Conservation (phyloP, 176 grass and related monocot species). For the Aegilops sharonensis region DNA sequence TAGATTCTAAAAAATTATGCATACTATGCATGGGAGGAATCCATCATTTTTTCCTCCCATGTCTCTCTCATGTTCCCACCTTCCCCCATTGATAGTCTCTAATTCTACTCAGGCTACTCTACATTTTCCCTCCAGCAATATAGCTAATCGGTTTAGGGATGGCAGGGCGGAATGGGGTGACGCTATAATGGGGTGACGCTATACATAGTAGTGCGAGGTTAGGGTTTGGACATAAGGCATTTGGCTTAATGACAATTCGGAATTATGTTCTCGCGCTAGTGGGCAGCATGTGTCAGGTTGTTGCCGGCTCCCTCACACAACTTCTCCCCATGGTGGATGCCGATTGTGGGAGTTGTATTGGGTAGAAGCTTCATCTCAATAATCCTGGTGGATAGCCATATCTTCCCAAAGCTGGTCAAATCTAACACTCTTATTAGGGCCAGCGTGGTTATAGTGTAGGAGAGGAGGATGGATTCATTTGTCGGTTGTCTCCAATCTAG, state of each 20-base stretch:
- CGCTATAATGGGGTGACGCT: background rate
- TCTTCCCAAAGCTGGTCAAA: background rate
- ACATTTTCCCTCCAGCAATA: background rate
- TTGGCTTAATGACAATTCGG: background rate
- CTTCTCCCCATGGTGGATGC: background rate
- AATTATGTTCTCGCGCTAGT: background rate
- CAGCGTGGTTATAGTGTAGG: background rate
- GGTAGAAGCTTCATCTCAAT: background rate
- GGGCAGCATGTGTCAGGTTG: no score
- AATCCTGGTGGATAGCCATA: background rate
- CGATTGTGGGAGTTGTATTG: background rate
- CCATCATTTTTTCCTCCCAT: no score
- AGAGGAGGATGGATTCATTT: background rate
- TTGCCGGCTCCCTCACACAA: no score
- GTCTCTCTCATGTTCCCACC: no score
- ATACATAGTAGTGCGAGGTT: background rate
- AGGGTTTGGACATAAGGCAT: background rate
- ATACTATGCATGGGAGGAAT: no score
- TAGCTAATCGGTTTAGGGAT: background rate
- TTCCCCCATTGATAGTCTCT: no score
- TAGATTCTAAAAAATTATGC: no score
- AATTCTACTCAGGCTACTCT: background rate
- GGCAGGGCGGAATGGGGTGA: no score
- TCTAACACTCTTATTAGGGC: background rate
- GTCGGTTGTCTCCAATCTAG: background rate